A percentile compares a stretch with the other conserved stretches of the same genome.
Evolutionary conservation across 768 basidiomycete species (phyloP).

Genomic region (Kwoniella dejecticola): DNA sequence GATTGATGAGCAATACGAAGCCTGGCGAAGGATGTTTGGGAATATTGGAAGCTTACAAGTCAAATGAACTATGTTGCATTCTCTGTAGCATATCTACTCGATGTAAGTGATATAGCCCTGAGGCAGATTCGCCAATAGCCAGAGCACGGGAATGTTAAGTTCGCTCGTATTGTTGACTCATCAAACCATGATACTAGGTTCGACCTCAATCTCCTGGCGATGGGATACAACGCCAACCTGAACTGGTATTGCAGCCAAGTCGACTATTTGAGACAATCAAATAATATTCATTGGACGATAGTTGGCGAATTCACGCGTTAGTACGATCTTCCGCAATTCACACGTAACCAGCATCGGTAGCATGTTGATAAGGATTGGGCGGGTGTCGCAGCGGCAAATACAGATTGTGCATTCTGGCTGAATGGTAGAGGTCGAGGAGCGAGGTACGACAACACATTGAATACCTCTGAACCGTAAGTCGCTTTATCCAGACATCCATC

Average conservation of each 20-base stretch:
- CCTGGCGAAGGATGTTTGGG: too few relatives aligned
- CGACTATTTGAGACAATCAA: conserved; percentile 31
- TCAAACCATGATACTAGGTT: conserved; percentile 26
- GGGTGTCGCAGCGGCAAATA: conserved; percentile 37
- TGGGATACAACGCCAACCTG: conserved; percentile 47
- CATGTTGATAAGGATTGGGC: not conserved
- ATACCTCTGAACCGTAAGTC: conserved; percentile 34
- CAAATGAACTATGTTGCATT: too few relatives aligned
- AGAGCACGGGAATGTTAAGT: not conserved
- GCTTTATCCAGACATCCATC: not conserved
- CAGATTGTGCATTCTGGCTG: conserved; percentile 68
- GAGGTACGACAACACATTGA: conserved; percentile 61
- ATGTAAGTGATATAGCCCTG: conserved; percentile 36
- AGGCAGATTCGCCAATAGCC: too few relatives aligned
- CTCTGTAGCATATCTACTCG: conserved; percentile 53
- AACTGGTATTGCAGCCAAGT: conserved; percentile 42
- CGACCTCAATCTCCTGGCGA: conserved; percentile 31
- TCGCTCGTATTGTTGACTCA: not conserved
- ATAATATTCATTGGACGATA: conserved; percentile 72
- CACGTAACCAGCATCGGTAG: not conserved
- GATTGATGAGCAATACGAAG: too few relatives aligned
- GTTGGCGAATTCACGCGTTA: conserved; percentile 80
- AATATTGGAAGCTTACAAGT: too few relatives aligned
- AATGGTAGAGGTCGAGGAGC: conserved; percentile 78
- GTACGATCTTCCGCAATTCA: not conserved